Evolutionary conservation across 2,329 filamentous ascomycete genomes (phyloP), one percentile per base, ranked within the genome.

Genomic region (Xylaria sp.): DNA sequence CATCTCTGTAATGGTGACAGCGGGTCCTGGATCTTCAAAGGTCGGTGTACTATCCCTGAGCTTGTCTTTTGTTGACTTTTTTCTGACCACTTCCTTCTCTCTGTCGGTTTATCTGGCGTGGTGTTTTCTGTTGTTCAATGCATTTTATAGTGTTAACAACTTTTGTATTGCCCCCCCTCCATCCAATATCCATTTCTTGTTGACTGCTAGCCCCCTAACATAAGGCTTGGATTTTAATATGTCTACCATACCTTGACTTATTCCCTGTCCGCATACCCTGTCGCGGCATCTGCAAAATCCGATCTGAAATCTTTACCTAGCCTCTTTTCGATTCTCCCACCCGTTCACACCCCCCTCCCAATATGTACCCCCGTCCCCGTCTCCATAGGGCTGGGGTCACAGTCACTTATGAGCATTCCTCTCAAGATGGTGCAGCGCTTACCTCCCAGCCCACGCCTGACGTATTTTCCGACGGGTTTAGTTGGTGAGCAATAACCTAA

Each of bases 41-140:
- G 76, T 77, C 73, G 75, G 76, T 77, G 74, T 75, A 73, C 33
- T 56, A 71, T 75, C 71, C 73, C 70, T 70, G 69, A 70, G 62
- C 69, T 67, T 71, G 58, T 67, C 66, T 17, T 70, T 69, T 58
- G 53, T 66, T 54, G 63, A 57, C 59, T 67, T 38, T 59, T 51
- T 63, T 73, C 40, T 23, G 42, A 60, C 36, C 49, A 38, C 57
- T 48, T 31, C 28, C 33, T n/a, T 38, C 51, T 44, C 23, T 62
- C 28, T 44, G n/a, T 46, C 26, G 44, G 13, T n/a, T 9, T 36
- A 42, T 36, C 11, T 38, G 15, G 20, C 26, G 28, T 6, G 23
- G 20, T 57, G 26, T 48, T 53, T 62, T 58, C 48, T 51, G 42
- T 33, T 15, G 17, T 17, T 59, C 23, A 44, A 61, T 33, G n/a